Base-by-base conservation (phyloP, 495 filamentous ascomycete species). In the Echria macrotheca region DNA sequence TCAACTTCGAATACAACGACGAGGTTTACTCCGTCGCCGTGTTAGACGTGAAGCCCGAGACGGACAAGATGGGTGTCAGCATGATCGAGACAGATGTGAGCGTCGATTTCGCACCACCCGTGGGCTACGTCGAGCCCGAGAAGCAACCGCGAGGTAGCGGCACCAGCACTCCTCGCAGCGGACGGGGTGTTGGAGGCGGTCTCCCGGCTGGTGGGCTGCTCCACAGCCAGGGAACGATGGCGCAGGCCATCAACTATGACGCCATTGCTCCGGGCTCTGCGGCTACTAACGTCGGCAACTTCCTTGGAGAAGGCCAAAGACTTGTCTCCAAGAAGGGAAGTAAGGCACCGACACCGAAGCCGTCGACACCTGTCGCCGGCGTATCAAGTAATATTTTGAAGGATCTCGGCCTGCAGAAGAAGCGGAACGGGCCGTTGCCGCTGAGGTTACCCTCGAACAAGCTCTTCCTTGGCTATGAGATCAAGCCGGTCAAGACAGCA, bases 1-100 rank as follows among this genome's bases (percentile, higher is more conserved):
- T 98, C 72, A 91, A 86, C 45, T 97, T 98, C 65, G 74, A 80
- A 40, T 98, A 98, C 68, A 97, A 97, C 60, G 90, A 96, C 59
- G 82, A 88, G 46, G 75, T 89, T 6, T 98, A 90, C 68, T 85
- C 91, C 40, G 87, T 98, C 65, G 87, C 87, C 0, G 91, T 97
- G 3, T 68, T 96, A 11, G 94, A 97, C 60, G 87, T 89, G 5
- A 95, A 96, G 61, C 93, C 93, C 0, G 77, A 83, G 35, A 83
- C 77, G 7, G 73, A 81, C 0, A 85, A 83, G 52, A 87, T 83
- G 63, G 82, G 84, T 19, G 85, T 98, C n/a, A 86, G 89, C 49
- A 90, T 93, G 63, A 77, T 96, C 11, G 93, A 98, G 67, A 97
- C 91, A 0, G 93, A 98, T 69, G 74, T 98, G 4, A 84, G 85